Evolutionary conservation across 2,329 filamentous ascomycete species (phyloP), one percentile per base, ranked within the genome.

Genomic region (Colletotrichum higginsianum): DNA sequence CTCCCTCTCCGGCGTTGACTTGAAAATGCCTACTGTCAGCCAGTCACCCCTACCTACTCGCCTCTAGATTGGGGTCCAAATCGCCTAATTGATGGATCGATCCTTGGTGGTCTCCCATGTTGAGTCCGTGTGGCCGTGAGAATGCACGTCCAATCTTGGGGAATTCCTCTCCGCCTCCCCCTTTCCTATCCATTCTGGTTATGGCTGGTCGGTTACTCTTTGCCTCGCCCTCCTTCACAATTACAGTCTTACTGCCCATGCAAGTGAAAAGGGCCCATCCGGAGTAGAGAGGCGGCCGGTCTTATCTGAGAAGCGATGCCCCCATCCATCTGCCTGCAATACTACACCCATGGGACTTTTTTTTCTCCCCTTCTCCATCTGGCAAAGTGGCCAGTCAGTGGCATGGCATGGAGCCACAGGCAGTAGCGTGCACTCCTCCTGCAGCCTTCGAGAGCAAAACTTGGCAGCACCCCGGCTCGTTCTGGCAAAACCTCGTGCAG

Each of bases 381-480:
- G 30, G 30, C 30, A 30, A 30, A 30, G 6, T 8, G 30, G 30
- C 30, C 30, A 30, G 30, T n/a, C n/a, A n/a, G n/a, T n/a, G n/a
- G n/a, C n/a, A n/a, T 30, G 30, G 30, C 30, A 30, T 30, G 5
- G 30, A 30, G 30, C 30, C 30, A 30, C 30, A 30, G 30, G 6
- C 30, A 30, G 8, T 30, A 30, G 30, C 30, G 6, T 30, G 30
- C 30, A 30, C 30, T 30, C 30, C 47, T 55, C 21, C 58, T 69
- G 60, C 69, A 70, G 56, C 60, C 53, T 42, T 55, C 60, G 58
- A 53, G 50, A 66, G 49, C 61, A 61, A 72, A 72, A 72, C 66
- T 72, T 72, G 70, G 70, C 66, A 72, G 70, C 38, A 52, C 16
- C 70, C 70, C 42, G 46, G 70, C 66, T 44, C 23, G 11, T 63